A percentile compares a stretch with the other conserved stretches of the same genome.
Conservation (phyloP, 1,139 yeast species). For the Lodderomyces metapsilosis region DNA sequence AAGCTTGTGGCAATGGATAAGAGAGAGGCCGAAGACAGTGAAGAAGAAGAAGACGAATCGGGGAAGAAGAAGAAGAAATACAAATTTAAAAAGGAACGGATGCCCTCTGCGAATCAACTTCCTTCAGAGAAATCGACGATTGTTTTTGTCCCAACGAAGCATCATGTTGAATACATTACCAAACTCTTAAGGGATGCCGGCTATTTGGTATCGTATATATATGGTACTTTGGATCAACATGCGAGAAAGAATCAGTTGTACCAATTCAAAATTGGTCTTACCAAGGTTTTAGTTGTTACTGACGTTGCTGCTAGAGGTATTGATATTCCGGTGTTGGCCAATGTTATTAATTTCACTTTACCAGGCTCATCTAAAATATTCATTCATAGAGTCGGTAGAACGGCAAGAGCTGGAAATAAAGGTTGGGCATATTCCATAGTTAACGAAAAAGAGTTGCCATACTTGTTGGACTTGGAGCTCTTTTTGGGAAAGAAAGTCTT, state of each 20-base stretch:
- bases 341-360: conserved; percentile 84
- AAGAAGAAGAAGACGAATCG: conserved; percentile 37
- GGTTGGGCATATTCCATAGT: conserved; percentile 98
- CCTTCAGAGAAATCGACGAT: conserved; percentile 88
- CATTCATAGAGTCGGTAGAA: conserved; percentile 97
- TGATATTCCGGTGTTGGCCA: conserved; percentile 94
- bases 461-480: conserved; percentile 83
- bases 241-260: conserved; percentile 90
- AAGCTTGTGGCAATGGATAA: conserved; percentile 50
- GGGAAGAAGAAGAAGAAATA: conserved; percentile 31
- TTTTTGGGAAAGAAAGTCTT: conserved; percentile 83
- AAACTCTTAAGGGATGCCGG: conserved; percentile 71
- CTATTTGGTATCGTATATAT: conserved; percentile 82
- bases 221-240: conserved; percentile 92
- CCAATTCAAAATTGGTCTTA: conserved; percentile 80
- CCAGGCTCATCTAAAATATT: conserved; percentile 94
- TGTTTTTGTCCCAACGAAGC: conserved; percentile 93
- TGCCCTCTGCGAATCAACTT: conserved; percentile 77
- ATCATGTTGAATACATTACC: conserved; percentile 91
- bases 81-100: conserved; percentile 51
- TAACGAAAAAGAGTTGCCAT: conserved; percentile 83
- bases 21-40: conserved; percentile 39
- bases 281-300: conserved; percentile 86
- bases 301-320: conserved; percentile 99
- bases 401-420: conserved; percentile 97